A percentile compares a stretch with the other conserved stretches of the same genome.
Evolutionary conservation across 495 filamentous ascomycete species (phyloP).

Genomic region (Penicillium steckii): DNA sequence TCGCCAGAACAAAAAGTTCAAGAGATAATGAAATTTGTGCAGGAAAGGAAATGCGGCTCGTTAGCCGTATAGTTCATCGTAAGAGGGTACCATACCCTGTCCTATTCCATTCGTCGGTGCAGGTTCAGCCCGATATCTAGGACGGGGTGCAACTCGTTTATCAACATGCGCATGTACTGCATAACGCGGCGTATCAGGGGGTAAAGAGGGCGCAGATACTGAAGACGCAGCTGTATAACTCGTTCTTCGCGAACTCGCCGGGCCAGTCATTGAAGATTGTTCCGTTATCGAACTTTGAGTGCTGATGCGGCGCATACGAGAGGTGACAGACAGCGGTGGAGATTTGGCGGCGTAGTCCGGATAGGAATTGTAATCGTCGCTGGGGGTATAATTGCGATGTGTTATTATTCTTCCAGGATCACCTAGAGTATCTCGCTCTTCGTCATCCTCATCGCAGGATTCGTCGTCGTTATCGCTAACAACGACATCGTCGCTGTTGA

Average conservation of each 20-base stretch:
- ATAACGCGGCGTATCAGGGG: constrained; percentile 30
- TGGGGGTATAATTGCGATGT: constrained; percentile 6
- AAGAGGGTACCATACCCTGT: constrained; percentile 43
- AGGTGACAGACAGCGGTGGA: constrained; percentile 41
- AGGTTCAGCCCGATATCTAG: constrained; percentile 21
- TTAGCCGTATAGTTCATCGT: constrained; percentile 47
- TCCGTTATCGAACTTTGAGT: constrained; percentile 34
- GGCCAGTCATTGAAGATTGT: constrained; percentile 26
- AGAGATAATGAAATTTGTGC: neutral
- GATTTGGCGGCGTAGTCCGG: constrained; percentile 33
- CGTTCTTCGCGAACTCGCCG: constrained; percentile 36
- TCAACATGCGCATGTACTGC: constrained; percentile 23
- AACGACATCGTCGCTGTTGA: constrained; percentile 2
- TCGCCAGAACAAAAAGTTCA: no score
- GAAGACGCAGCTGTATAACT: constrained; percentile 37
- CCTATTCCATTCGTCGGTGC: constrained; percentile 7
- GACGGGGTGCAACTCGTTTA: constrained; percentile 22
- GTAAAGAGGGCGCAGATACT: constrained; percentile 29
- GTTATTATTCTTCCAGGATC: constrained; percentile 3
- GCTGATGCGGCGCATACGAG: constrained; percentile 45
- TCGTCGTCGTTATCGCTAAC: constrained; percentile 22
- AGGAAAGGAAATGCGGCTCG: constrained; percentile 4
- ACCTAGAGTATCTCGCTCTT: constrained; percentile 18
- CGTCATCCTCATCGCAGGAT: constrained; percentile 25
- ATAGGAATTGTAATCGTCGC: constrained; percentile 21